Evolutionary conservation across 2,329 filamentous ascomycete genomes (phyloP).

Genomic region (Calonectria ilicicola): DNA sequence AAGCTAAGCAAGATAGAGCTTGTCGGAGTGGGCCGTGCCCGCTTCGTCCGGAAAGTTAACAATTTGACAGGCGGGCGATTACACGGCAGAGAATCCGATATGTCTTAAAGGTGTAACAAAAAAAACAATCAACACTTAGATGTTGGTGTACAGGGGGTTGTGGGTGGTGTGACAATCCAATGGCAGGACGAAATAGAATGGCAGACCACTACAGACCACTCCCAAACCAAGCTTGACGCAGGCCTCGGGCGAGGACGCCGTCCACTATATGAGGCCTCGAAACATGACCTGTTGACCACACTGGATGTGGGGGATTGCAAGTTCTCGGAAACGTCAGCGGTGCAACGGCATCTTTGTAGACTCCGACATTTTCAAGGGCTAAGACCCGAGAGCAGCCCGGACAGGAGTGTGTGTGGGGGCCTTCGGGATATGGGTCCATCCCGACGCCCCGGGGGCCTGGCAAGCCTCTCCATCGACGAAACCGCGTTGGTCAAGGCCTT

Average conservation of each 20-base stretch:
- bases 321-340: slow-evolving; percentile 20
- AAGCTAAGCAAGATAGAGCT: background rate
- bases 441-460: slow-evolving; percentile 36
- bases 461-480: background rate
- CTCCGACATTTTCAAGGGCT: slow-evolving; percentile 17
- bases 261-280: slow-evolving; percentile 14
- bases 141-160: background rate
- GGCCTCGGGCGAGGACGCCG: background rate
- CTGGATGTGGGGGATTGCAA: background rate
- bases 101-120: background rate
- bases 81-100: background rate
- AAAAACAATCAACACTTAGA: background rate
- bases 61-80: background rate
- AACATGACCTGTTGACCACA: background rate
- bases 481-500: background rate
- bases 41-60: background rate
- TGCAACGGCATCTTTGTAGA: slow-evolving; percentile 15
- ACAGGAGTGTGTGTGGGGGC: slow-evolving; percentile 16
- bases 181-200: background rate
- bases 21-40: background rate
- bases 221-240: background rate
- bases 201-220: background rate
- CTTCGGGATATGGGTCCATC: slow-evolving; percentile 32
- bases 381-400: slow-evolving; percentile 1
- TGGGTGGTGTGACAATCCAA: slow-evolving; percentile 4